Evolutionary conservation across 345 rosid genomes (phyloP).

Genomic region (Eucalyptus lansdowneana): DNA sequence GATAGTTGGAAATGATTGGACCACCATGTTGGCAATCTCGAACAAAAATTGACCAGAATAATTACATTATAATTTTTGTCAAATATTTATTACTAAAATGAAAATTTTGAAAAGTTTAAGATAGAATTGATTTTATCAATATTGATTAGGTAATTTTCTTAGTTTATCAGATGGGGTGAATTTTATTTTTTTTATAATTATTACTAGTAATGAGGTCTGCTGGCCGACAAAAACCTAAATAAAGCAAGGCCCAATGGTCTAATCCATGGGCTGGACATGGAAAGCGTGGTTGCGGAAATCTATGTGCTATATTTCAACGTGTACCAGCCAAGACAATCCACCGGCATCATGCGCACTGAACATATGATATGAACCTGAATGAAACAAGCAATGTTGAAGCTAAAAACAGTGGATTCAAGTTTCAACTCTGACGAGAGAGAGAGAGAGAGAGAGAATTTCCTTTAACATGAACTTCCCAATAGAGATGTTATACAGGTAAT

Average conservation of each 20-base stretch:
- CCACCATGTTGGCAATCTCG: rapidly evolving
- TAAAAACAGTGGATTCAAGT: not conserved
- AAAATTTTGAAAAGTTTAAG: rapidly evolving
- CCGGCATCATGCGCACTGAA: not conserved
- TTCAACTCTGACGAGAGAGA: not conserved
- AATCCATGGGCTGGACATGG: not conserved
- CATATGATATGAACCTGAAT: not conserved
- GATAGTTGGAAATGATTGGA: not conserved
- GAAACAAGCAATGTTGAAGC: not conserved
- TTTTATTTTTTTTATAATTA: not conserved
- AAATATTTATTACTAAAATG: not conserved
- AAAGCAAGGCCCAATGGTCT: not conserved
- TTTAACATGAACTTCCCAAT: not conserved
- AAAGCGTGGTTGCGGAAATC: not conserved
- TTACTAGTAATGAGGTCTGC: not conserved
- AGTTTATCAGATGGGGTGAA: not conserved
- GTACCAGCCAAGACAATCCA: not conserved
- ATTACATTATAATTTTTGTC: not conserved
- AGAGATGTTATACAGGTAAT: not conserved
- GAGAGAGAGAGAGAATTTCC: not conserved
- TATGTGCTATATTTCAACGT: not conserved
- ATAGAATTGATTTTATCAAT: rapidly evolving
- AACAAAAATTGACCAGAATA: rapidly evolving
- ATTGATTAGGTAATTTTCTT: rapidly evolving
- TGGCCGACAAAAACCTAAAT: not conserved